Percentiles rank a stretch among this genome's conserved stretches.
Evolutionary conservation across 208 protist genomes (phyloP).

Genomic region (Vickermania ingenoplastis): DNA sequence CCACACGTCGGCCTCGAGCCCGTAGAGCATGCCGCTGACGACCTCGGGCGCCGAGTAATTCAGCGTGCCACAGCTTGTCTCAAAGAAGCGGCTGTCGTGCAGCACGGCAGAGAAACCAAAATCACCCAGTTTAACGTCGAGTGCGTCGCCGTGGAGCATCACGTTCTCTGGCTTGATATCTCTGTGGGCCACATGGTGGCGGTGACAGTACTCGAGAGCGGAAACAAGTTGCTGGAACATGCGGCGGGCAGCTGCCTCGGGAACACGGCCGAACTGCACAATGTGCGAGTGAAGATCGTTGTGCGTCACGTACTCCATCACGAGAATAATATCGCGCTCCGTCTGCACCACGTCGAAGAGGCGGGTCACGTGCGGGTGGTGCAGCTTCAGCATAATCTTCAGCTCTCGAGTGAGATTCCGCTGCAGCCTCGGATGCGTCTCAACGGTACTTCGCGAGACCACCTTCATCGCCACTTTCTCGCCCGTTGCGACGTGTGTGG

Average conservation of each 20-base stretch:
- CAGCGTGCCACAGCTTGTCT: constrained; percentile 79
- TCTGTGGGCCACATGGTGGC: constrained; percentile 82
- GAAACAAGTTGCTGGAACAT: constrained; percentile 98
- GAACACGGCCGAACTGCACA: constrained; percentile 86
- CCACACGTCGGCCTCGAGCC: constrained; percentile 79
- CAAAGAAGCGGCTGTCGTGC: constrained; percentile 73
- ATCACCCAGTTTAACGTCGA: constrained; percentile 75
- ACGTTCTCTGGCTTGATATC: constrained; percentile 91
- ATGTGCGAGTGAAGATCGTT: constrained; percentile 99
- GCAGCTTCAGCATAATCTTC: constrained; percentile 94
- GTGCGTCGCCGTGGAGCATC: constrained; percentile 51
- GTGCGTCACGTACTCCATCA: constrained; percentile 97
- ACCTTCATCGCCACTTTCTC: constrained; percentile 73
- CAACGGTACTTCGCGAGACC: constrained; percentile 67
- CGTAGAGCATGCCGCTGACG: constrained; percentile 66
- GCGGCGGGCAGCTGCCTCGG: constrained; percentile 78
- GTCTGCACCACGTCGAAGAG: constrained; percentile 96
- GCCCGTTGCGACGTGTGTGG: constrained; percentile 91
- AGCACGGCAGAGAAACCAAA: constrained; percentile 79
- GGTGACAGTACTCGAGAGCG: constrained; percentile 97
- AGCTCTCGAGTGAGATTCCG: constrained; percentile 95
- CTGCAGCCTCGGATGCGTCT: constrained; percentile 61
- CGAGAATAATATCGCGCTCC: constrained; percentile 95
- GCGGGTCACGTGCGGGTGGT: constrained; percentile 97
- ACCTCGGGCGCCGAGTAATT: constrained; percentile 85